phyloP scores from a whole-genome alignment of 2,329 filamentous ascomycete genomes.

The Fusarium sp. region DNA sequence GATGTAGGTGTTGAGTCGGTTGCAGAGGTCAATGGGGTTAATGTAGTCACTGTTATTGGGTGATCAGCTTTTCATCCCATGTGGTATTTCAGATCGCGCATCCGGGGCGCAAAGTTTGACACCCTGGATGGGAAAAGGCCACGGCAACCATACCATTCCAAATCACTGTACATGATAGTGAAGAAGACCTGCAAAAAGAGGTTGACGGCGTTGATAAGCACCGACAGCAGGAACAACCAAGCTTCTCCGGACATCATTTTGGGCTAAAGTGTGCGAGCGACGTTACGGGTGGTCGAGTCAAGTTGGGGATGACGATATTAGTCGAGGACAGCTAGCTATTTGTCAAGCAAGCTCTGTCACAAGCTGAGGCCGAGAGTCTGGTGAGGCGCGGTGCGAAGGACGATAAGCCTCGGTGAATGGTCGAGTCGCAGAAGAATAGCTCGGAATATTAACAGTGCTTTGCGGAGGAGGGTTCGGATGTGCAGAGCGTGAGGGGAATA shows the following conservation, averaged over 20 bases:
- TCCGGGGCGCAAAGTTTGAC: slow-evolving; percentile 34
- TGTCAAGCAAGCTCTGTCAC: slow-evolving; percentile 47
- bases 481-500: slow-evolving; percentile 29
- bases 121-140: not conserved
- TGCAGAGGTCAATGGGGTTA: slow-evolving; percentile 99
- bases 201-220: slow-evolving; percentile 99
- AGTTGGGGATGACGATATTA: slow-evolving; percentile 25
- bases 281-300: slow-evolving; percentile 21
- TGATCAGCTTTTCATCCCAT: slow-evolving; percentile 32
- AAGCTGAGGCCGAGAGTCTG: slow-evolving; percentile 37
- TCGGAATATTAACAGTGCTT: slow-evolving; percentile 29
- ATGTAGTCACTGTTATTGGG: slow-evolving; percentile 87
- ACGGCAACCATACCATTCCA: slow-evolving; percentile 84
- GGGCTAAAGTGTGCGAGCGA: slow-evolving; percentile 36
- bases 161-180: slow-evolving; percentile 99
- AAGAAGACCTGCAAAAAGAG: slow-evolving; percentile 99
- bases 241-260: slow-evolving; percentile 91
- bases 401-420: slow-evolving; percentile 26
- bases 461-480: slow-evolving; percentile 16
- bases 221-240: slow-evolving; percentile 97
- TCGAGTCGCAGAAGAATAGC: slow-evolving; percentile 10
- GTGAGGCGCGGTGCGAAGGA: slow-evolving; percentile 29
- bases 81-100: slow-evolving; percentile 21
- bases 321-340: slow-evolving; percentile 43
- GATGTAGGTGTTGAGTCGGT: slow-evolving; percentile 99